Conservation (phyloP, 2,329 filamentous ascomycete genomes). For the Aspergillus costaricaensis region DNA sequence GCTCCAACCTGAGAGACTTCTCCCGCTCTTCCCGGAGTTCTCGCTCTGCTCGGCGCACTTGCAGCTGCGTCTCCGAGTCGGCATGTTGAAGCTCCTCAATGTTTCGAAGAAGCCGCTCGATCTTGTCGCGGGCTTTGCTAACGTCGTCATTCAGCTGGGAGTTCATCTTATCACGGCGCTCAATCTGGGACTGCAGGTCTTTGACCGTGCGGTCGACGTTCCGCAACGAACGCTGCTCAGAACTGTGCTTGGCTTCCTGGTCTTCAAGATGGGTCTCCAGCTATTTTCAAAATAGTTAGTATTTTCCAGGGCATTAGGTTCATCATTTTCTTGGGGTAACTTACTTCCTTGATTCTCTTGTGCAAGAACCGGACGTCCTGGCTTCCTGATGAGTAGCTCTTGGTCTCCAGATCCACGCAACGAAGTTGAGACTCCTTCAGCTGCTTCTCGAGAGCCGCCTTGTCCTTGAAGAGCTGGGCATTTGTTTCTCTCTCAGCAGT, state of each 20-base stretch:
- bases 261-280: conserved; percentile 85
- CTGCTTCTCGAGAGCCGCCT: conserved; percentile 83
- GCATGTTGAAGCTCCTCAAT: conserved; percentile 93
- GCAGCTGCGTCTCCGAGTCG: conserved; percentile 78
- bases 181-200: conserved; percentile 88
- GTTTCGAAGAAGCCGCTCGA: conserved; percentile 81
- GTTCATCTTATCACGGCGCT: conserved; percentile 88
- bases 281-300: conserved; percentile 48
- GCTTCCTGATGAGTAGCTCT: conserved; percentile 91
- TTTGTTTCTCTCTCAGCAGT: conserved; percentile 79
- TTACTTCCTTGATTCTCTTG: conserved; percentile 91
- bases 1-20: conserved; percentile 76
- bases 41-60: conserved; percentile 80
- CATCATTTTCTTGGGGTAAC: conserved; percentile 26
- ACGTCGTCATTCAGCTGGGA: conserved; percentile 80
- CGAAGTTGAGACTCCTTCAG: conserved; percentile 87
- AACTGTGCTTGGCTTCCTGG: conserved; percentile 74
- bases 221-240: conserved; percentile 82
- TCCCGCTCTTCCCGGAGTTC: conserved; percentile 88
- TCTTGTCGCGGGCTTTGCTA: conserved; percentile 81
- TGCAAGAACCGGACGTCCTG: conserved; percentile 95
- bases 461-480: conserved; percentile 82
- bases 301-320: conserved; percentile 14
- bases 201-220: conserved; percentile 93
- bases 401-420: conserved; percentile 92